phyloP scores from a whole-genome alignment of 2,329 filamentous ascomycete species.

The Fusarium palustre region DNA sequence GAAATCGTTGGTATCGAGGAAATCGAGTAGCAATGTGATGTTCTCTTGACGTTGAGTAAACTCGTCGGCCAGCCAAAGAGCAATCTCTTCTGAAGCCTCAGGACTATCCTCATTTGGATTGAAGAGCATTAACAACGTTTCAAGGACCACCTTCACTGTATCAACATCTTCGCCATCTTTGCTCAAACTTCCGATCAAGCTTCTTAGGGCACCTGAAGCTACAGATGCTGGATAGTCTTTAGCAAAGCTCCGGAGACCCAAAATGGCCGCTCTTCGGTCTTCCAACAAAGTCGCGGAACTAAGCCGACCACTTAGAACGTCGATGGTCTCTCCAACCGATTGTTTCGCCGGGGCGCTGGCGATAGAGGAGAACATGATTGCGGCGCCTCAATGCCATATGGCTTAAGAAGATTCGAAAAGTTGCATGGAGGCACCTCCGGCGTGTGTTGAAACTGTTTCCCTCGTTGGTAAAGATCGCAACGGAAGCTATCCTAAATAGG shows the following conservation, averaged over 20 bases:
- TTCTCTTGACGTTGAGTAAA: constrained; percentile 99
- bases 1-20: constrained; percentile 88
- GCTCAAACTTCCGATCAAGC: constrained; percentile 84
- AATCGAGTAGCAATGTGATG: constrained; percentile 87
- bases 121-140: constrained; percentile 96
- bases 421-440: constrained; percentile 34
- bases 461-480: constrained; percentile 13
- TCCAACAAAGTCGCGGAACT: constrained; percentile 92
- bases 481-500: constrained; percentile 33
- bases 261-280: constrained; percentile 91
- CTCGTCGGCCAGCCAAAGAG: constrained; percentile 95
- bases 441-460: constrained; percentile 12
- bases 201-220: constrained; percentile 89
- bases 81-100: constrained; percentile 96
- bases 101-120: constrained; percentile 77
- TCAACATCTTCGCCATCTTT: constrained; percentile 96
- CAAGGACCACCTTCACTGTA: constrained; percentile 92
- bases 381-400: constrained; percentile 49
- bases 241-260: constrained; percentile 93
- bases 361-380: constrained; percentile 72
- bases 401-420: constrained; percentile 24
- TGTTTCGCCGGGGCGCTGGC: constrained; percentile 88
- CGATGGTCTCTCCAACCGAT: constrained; percentile 94
- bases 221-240: constrained; percentile 97
- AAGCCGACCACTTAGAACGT: constrained; percentile 86